phyloP scores from a whole-genome alignment of 257 asterid genomes.

The Salvia rosmarinus region DNA sequence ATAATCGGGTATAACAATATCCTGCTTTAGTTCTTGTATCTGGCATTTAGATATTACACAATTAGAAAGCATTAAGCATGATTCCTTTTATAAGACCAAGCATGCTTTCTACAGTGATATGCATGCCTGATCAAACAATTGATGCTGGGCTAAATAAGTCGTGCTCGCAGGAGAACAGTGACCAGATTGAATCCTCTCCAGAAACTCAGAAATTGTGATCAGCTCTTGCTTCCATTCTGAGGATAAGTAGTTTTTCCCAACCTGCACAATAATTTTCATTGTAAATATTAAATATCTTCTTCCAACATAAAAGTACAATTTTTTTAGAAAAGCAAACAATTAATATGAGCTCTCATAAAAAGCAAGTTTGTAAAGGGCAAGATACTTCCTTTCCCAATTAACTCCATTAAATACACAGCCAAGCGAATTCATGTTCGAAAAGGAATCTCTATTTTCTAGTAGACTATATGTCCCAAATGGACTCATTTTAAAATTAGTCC shows the following conservation, averaged over 20 bases:
- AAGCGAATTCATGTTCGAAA: not conserved
- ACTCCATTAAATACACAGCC: not conserved
- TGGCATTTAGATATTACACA: slow-evolving; percentile 40
- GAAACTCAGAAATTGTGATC: slow-evolving; percentile 87
- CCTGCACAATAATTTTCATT: slow-evolving; percentile 32
- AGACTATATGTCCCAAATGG: not conserved
- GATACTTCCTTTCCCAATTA: not conserved
- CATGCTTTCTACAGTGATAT: not conserved
- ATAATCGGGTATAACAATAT: slow-evolving; percentile 88
- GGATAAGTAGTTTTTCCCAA: slow-evolving; percentile 49
- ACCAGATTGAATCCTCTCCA: slow-evolving; percentile 68
- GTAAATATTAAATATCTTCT: not conserved
- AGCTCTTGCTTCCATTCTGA: slow-evolving; percentile 65
- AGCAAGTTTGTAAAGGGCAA: not conserved
- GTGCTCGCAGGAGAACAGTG: slow-evolving; percentile 48
- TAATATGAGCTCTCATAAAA: not conserved
- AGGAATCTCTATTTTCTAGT: not conserved
- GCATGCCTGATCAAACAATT: slow-evolving; percentile 86
- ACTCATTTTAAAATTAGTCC: slow-evolving; percentile 8
- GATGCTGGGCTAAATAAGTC: slow-evolving; percentile 91
- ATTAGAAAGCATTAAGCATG: slow-evolving; percentile 5
- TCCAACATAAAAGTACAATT: not conserved
- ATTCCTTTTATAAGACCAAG: slow-evolving; percentile 6
- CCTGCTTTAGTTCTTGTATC: slow-evolving; percentile 88
- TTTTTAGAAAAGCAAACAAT: not conserved